Evolutionary conservation across 23 red algal genomes (phyloP).

Genomic region (Gracilaria domingensis): DNA sequence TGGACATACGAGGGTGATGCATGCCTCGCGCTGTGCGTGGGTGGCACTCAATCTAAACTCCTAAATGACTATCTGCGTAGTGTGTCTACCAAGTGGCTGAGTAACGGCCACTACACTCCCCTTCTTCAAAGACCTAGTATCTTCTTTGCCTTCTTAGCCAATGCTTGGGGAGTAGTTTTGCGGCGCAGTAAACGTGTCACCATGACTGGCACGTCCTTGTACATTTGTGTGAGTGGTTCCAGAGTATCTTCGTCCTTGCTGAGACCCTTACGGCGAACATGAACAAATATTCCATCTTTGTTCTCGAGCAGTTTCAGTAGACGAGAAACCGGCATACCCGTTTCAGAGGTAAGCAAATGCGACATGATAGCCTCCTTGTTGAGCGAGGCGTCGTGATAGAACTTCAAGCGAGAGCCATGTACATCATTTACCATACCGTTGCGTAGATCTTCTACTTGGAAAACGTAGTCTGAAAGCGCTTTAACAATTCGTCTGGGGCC

Average conservation of each 20-base stretch:
- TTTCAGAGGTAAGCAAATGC: background rate
- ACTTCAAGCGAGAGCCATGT: too few species aligned
- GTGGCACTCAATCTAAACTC: too few species aligned
- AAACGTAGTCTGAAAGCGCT: background rate
- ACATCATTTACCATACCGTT: too few species aligned
- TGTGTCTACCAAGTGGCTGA: too few species aligned
- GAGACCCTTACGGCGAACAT: slow-evolving; percentile 4
- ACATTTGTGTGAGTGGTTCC: background rate
- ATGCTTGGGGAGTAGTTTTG: too few species aligned
- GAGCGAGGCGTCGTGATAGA: too few species aligned
- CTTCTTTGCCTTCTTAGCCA: background rate
- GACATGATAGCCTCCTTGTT: slow-evolving; percentile 15
- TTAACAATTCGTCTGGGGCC: slow-evolving; percentile 1
- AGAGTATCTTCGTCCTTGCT: background rate
- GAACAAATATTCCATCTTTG: background rate
- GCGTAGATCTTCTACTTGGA: slow-evolving; percentile 43
- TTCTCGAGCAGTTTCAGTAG: background rate
- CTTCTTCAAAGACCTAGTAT: background rate
- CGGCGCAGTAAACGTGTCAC: too few species aligned
- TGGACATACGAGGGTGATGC: too few species aligned
- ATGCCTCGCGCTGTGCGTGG: too few species aligned
- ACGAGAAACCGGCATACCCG: background rate
- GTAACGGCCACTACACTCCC: slow-evolving; percentile 19
- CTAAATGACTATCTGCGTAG: too few species aligned
- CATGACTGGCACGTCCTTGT: too few species aligned